Evolutionary conservation across 805 yeast genomes (phyloP).

Genomic region (Pichia exigua): DNA sequence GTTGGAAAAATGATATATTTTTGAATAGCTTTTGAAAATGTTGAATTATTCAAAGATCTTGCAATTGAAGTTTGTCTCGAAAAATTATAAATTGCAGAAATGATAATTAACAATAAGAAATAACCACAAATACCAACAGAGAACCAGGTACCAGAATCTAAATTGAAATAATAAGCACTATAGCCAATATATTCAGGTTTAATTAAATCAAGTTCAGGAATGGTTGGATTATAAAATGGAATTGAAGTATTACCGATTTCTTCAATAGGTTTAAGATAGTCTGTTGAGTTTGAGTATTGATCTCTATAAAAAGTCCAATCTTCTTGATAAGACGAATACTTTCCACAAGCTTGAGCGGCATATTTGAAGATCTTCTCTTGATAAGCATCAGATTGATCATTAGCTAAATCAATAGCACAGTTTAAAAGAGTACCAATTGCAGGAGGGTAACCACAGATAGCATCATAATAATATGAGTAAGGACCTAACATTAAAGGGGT

Average conservation of each 20-base stretch:
- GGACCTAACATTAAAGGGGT: slow-evolving; percentile 1
- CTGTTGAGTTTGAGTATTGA: slow-evolving; percentile 28
- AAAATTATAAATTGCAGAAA: slow-evolving; percentile 29
- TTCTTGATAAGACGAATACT: slow-evolving; percentile 8
- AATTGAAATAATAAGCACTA: slow-evolving; percentile 14
- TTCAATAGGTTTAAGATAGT: slow-evolving; percentile 10
- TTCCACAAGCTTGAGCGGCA: slow-evolving; percentile 1
- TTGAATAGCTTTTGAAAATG: slow-evolving; percentile 27
- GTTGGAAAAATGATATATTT: slow-evolving; percentile 35
- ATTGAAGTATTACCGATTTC: slow-evolving; percentile 6
- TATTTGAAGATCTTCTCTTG: slow-evolving; percentile 1
- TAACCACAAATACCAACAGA: slow-evolving; percentile 31
- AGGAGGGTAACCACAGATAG: slow-evolving; percentile 16
- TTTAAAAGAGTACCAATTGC: slow-evolving; percentile 12
- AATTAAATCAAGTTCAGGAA: slow-evolving; percentile 10
- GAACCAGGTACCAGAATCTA: slow-evolving; percentile 25
- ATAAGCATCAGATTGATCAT: slow-evolving; percentile 1
- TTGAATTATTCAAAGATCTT: slow-evolving; percentile 17
- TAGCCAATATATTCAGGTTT: slow-evolving; percentile 8
- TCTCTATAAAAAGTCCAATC: slow-evolving; percentile 15
- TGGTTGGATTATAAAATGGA: slow-evolving; percentile 13
- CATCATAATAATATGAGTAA: slow-evolving; percentile 5
- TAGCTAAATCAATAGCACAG: slow-evolving; percentile 9
- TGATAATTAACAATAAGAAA: slow-evolving; percentile 33
- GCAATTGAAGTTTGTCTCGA: slow-evolving; percentile 24